These are phyloP conservation scores for Fonsecaea nubica DNA, from an alignment of 2,329 filamentous ascomycete genomes.

Conservation along the genomic window DNA sequence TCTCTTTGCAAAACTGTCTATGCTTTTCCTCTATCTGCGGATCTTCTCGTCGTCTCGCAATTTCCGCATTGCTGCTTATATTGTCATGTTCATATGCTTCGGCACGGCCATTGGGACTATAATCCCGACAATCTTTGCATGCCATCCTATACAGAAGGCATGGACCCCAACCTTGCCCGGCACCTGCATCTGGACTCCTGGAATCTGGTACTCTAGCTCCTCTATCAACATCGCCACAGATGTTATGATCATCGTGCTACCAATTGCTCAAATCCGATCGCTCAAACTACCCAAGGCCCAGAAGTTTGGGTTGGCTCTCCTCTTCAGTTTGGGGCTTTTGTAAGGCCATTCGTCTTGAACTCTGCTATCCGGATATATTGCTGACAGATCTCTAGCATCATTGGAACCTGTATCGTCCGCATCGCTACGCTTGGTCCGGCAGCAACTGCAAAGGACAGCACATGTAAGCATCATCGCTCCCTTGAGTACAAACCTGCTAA, in stretches of 20 bases:
- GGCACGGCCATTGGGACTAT: constrained; percentile 20
- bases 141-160: constrained; percentile 19
- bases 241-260: constrained; percentile 17
- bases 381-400: constrained; percentile 15
- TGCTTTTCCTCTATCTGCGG: constrained; percentile 19
- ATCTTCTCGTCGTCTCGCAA: constrained; percentile 21
- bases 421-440: constrained; percentile 17
- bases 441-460: constrained; percentile 14
- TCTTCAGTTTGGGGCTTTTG: constrained; percentile 19
- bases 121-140: constrained; percentile 19
- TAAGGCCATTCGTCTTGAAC: not conserved
- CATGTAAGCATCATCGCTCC: constrained; percentile 1
- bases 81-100: constrained; percentile 21
- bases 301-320: constrained; percentile 14
- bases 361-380: not conserved
- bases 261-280: constrained; percentile 6
- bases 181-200: constrained; percentile 17
- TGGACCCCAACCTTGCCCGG: constrained; percentile 15
- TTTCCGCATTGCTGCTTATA: constrained; percentile 13
- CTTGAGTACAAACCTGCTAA: not conserved
- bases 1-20: constrained; percentile 19
- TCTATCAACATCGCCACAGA: constrained; percentile 23
- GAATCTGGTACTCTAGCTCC: constrained; percentile 21
- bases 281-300: constrained; percentile 18
- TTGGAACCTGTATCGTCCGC: constrained; percentile 14